phyloP scores from a whole-genome alignment of 345 rosid genomes.

The Psidium guajava region DNA sequence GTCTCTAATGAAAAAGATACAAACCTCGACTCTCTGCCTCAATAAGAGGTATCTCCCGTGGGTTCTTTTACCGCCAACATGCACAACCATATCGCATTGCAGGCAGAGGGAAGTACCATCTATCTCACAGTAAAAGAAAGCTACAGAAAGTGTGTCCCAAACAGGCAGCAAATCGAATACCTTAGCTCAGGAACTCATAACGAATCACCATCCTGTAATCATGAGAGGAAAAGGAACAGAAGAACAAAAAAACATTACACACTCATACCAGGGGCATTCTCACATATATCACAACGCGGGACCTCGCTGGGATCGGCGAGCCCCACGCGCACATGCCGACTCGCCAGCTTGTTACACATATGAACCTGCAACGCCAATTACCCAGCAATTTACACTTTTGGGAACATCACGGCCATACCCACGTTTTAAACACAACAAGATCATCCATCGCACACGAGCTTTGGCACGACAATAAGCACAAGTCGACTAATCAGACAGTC shows the following conservation, averaged over 20 bases:
- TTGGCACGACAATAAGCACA: neutral
- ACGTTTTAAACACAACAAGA: neutral
- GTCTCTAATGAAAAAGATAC: neutral
- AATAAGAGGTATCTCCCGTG: slow-evolving; percentile 55
- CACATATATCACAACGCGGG: slow-evolving; percentile 75
- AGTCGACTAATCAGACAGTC: neutral
- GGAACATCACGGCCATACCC: neutral
- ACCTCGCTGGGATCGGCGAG: slow-evolving; percentile 58
- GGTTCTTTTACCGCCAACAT: slow-evolving; percentile 72
- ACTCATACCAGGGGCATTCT: slow-evolving; percentile 47
- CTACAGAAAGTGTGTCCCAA: slow-evolving; percentile 19
- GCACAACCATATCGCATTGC: slow-evolving; percentile 77
- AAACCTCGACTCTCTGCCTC: slow-evolving; percentile 88
- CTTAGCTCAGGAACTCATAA: neutral
- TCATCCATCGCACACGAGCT: neutral
- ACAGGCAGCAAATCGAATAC: neutral
- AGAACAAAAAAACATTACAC: neutral
- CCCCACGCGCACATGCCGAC: slow-evolving; percentile 69
- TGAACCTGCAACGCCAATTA: slow-evolving; percentile 45
- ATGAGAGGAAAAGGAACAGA: neutral
- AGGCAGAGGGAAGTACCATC: slow-evolving; percentile 80
- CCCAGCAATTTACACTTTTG: neutral
- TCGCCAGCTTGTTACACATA: slow-evolving; percentile 73
- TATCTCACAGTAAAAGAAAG: slow-evolving; percentile 83
- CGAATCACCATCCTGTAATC: neutral